These are phyloP conservation scores for Solanum piurae DNA, from an alignment of 257 asterid genomes.

Conservation along the genomic window DNA sequence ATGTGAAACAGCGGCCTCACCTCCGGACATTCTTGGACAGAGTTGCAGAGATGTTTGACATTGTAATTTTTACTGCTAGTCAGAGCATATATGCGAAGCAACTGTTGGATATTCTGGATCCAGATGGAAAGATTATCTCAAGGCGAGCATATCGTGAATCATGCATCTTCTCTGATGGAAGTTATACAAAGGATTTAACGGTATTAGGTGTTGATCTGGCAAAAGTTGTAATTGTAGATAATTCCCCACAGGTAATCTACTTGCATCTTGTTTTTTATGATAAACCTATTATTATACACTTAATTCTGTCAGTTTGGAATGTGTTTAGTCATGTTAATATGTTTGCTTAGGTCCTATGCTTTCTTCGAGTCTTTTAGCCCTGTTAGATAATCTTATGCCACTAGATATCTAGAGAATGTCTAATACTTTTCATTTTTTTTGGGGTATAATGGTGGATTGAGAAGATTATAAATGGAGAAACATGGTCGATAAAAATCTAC, in stretches of 20 bases:
- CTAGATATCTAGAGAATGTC: background rate
- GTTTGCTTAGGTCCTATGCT: background rate
- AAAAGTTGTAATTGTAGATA: slow-evolving; percentile 79
- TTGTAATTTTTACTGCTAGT: slow-evolving; percentile 91
- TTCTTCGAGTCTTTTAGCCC: background rate
- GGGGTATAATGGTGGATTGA: background rate
- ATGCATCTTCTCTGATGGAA: slow-evolving; percentile 68
- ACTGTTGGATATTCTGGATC: slow-evolving; percentile 83
- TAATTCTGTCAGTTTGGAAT: background rate
- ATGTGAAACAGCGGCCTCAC: slow-evolving; percentile 84
- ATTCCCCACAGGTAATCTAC: slow-evolving; percentile 77
- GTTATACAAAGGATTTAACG: slow-evolving; percentile 80
- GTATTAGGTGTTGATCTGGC: slow-evolving; percentile 91
- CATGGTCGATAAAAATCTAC: background rate
- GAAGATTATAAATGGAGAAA: background rate
- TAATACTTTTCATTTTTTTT: background rate
- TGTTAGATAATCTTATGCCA: background rate
- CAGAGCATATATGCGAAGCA: slow-evolving; percentile 90
- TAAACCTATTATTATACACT: background rate
- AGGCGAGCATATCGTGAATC: slow-evolving; percentile 93
- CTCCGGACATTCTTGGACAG: slow-evolving; percentile 62
- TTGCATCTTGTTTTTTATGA: background rate
- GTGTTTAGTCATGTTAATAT: background rate
- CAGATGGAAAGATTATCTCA: slow-evolving; percentile 65
- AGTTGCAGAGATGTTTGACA: slow-evolving; percentile 81